Evolutionary conservation across 1,139 yeast species (phyloP), one percentile per base, ranked within the genome.

Genomic region (Pichia sp.): DNA sequence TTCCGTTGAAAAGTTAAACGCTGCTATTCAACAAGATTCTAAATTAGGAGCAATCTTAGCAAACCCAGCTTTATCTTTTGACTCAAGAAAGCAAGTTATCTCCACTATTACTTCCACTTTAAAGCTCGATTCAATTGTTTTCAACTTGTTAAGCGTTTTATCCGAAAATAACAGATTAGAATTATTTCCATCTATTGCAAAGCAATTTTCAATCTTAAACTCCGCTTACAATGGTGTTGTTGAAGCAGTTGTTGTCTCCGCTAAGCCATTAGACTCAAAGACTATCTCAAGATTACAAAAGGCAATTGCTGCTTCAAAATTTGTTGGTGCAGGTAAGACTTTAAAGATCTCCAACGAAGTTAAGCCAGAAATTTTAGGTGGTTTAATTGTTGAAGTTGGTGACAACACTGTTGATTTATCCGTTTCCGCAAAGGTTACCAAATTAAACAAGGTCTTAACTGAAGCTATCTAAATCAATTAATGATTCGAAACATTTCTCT

Each of bases 371-470:
- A 85, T 91, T 61, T 76, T 86, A 63, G 98, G 99, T 61, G 99
- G 98, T 59, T 78, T 91, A 65, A 71, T 93, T 56, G 96, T 91
- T 48, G 96, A 89, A 68, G 89, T 91, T 58, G 96, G 93, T 62
- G 98, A 91, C 73, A 86, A 83, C 68, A 89, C 97, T 50, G 95
- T 88, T 57, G 99, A 91, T 68, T 77, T 91, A 65, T 83, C 95
- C 47, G 79, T 91, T 56, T 74, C 91, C 48, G 68, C 86, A 61
- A 88, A 82, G 76, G 80, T 91, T 62, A 74, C 84, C 64, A 86
- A 78, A 70, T 81, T 89, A 70, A 91, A 93, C 82, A 79, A 84
- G 68, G 78, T 85, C 58, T 80, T 91, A 65, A 73, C 76, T 59
- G 96, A 88, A 70, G 73, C 94, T 54, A 75, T 87, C 66, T 86